Evolutionary conservation across 1,284 basidiomycete species (phyloP).

Genomic region (Apiotrichum veenhuisii): DNA sequence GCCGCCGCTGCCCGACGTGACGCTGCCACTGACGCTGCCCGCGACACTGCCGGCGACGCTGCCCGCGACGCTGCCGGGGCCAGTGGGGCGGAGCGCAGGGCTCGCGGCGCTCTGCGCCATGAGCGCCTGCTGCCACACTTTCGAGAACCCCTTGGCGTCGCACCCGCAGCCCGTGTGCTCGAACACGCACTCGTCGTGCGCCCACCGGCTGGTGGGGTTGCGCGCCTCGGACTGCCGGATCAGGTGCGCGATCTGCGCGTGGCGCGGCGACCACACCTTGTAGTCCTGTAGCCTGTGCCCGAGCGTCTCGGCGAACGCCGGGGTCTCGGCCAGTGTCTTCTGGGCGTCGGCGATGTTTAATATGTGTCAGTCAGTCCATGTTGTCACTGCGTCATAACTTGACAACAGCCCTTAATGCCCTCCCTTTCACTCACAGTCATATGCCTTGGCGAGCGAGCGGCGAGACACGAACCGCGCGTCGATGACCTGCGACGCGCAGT

Average conservation of each 20-base stretch:
- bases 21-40: not conserved
- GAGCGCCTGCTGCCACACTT: not conserved
- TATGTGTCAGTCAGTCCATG: not conserved
- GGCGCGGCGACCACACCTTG: not conserved
- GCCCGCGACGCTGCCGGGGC: not conserved
- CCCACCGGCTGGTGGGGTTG: not conserved
- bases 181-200: not conserved
- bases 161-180: not conserved
- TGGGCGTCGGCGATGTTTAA: not conserved
- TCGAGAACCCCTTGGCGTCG: not conserved
- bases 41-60: not conserved
- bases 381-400: too few relatives aligned
- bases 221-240: not conserved
- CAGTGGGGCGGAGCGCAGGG: too few relatives aligned
- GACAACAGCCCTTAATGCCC: too few relatives aligned
- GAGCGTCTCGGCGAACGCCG: not conserved
- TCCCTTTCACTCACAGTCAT: not conserved
- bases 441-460: not conserved
- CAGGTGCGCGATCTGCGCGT: not conserved
- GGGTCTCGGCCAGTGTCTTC: not conserved
- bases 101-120: not conserved
- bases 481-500: not conserved
- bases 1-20: too few relatives aligned
- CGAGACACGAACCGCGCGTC: not conserved
- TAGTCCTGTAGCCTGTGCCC: not conserved